phyloP scores from a whole-genome alignment of 495 filamentous ascomycete genomes.

The Penicillium riverlandense region DNA sequence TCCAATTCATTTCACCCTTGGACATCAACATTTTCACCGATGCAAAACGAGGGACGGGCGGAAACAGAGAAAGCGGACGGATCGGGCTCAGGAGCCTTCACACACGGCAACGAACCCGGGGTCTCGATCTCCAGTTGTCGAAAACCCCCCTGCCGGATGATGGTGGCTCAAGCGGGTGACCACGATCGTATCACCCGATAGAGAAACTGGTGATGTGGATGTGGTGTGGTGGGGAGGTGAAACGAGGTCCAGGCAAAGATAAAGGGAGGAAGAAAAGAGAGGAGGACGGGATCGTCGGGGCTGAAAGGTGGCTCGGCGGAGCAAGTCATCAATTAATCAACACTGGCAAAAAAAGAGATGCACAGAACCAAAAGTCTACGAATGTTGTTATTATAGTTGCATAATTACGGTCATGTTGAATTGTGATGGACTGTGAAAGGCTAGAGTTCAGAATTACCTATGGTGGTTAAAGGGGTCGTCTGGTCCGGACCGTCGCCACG shows the following conservation, averaged over 20 bases:
- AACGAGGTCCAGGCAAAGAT: background rate
- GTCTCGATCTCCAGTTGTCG: slow-evolving; percentile 9
- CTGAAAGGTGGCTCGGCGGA: slow-evolving; percentile 11
- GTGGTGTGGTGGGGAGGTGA: slow-evolving; percentile 1
- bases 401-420: no score
- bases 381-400: no score
- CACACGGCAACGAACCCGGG: slow-evolving; percentile 16
- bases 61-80: background rate
- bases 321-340: slow-evolving; percentile 4
- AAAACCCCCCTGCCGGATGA: slow-evolving; percentile 23
- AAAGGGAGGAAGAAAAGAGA: slow-evolving; percentile 17
- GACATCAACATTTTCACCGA: slow-evolving; percentile 59
- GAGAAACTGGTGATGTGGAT: background rate
- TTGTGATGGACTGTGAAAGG: no score
- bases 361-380: no score
- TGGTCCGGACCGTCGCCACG: no score
- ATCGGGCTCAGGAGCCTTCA: no score
- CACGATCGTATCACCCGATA: slow-evolving; percentile 1
- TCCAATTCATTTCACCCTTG: slow-evolving; percentile 89
- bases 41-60: background rate
- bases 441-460: no score
- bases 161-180: slow-evolving; percentile 15
- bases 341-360: background rate
- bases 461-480: no score
- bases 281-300: slow-evolving; percentile 20